Conservation (phyloP, 352 stramenopile species). For the Phytophthora ramorum region DNA sequence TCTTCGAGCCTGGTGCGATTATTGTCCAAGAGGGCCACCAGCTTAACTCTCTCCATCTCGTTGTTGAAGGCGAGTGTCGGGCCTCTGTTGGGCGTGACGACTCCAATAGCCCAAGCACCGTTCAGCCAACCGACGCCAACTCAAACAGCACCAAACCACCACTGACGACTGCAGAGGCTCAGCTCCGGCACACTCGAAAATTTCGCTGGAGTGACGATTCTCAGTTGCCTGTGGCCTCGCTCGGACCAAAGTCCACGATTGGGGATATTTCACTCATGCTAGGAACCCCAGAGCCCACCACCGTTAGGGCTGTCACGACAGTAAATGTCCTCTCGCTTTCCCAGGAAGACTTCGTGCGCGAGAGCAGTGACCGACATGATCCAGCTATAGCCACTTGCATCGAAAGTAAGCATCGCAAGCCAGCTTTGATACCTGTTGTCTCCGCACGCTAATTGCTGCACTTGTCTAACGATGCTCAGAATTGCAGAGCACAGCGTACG, state of each 20-base stretch:
- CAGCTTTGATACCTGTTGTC: background rate
- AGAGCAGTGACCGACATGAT: constrained; percentile 49
- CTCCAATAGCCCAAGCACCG: background rate
- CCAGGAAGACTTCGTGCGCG: constrained; percentile 47
- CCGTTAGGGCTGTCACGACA: constrained; percentile 42
- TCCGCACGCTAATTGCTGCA: background rate
- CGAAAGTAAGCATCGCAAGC: constrained; percentile 25
- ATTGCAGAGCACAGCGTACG: constrained; percentile 53
- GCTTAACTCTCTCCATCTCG: constrained; percentile 36
- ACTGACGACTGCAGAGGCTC: constrained; percentile 28
- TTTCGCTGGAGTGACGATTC: constrained; percentile 31
- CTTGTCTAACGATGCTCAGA: constrained; percentile 23
- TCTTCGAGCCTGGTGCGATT: constrained; percentile 42
- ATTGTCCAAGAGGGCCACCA: constrained; percentile 40
- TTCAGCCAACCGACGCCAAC: constrained; percentile 4
- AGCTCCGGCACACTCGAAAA: constrained; percentile 37
- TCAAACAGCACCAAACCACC: constrained; percentile 7
- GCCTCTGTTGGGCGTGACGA: constrained; percentile 38
- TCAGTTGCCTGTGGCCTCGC: constrained; percentile 42
- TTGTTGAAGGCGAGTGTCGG: constrained; percentile 50
- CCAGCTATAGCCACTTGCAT: constrained; percentile 26
- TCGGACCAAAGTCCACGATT: constrained; percentile 43
- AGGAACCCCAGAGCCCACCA: constrained; percentile 42
- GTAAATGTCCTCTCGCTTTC: constrained; percentile 43
- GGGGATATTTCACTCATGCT: constrained; percentile 52